Percentiles rank a stretch among this genome's conserved stretches.
phyloP scores from a whole-genome alignment of 2,329 filamentous ascomycete genomes.

The Penicillium occitanis region DNA sequence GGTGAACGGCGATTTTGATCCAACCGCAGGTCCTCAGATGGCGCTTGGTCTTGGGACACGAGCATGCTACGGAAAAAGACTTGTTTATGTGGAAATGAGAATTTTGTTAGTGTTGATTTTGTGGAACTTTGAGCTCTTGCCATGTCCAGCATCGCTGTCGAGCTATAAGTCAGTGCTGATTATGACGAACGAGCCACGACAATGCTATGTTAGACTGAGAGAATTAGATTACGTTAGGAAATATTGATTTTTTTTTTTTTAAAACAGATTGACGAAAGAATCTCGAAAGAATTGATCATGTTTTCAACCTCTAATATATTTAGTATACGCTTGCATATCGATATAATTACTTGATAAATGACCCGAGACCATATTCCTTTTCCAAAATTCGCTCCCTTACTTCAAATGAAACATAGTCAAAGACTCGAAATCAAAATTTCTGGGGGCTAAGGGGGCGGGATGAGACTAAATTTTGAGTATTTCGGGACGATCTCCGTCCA shows the following conservation, averaged over 20 bases:
- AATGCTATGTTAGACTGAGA: not conserved
- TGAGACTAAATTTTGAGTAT: not conserved
- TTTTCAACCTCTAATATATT: not conserved
- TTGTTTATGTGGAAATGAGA: conserved; percentile 5
- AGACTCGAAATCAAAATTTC: not conserved
- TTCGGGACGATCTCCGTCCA: not conserved
- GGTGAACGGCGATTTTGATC: not conserved
- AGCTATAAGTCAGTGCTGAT: conserved; percentile 7
- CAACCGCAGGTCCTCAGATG: not conserved
- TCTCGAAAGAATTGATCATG: not conserved
- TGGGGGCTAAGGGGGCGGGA: not conserved
- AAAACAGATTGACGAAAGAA: not conserved
- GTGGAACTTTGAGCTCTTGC: conserved; percentile 9
- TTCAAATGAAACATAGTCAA: no score
- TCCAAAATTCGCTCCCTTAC: no score
- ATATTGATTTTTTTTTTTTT: not conserved
- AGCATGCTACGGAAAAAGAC: not conserved
- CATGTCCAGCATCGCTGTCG: not conserved
- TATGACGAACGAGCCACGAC: conserved; percentile 5
- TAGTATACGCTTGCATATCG: not conserved
- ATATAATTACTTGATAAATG: not conserved
- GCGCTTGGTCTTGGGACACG: not conserved
- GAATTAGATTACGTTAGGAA: not conserved
- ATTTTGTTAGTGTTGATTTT: conserved; percentile 1
- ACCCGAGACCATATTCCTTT: not conserved